Conservation (phyloP, 768 basidiomycete species). For the Lactarius tabidus region DNA sequence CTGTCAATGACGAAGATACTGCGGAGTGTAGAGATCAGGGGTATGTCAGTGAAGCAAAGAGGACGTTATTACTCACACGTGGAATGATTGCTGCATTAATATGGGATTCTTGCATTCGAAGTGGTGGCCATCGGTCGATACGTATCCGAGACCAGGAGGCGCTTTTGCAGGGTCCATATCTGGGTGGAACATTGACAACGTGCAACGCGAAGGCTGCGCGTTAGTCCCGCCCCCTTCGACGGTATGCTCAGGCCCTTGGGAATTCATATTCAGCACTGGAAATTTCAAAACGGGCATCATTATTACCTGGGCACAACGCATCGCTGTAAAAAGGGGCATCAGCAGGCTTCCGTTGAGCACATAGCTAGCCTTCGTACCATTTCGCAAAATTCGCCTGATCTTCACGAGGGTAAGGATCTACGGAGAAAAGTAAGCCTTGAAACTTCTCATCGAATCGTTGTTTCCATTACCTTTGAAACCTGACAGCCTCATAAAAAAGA, state of each 20-base stretch:
- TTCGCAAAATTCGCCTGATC: slow-evolving; percentile 22
- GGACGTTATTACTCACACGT: slow-evolving; percentile 45
- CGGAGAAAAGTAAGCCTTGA: no score
- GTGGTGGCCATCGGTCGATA: slow-evolving; percentile 54
- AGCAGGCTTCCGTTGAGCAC: no score
- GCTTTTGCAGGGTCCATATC: slow-evolving; percentile 31
- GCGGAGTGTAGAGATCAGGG: no score
- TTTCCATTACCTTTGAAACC: no score
- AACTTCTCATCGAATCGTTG: no score
- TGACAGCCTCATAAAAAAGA: no score
- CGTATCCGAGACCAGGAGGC: slow-evolving; percentile 39
- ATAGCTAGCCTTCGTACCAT: no score
- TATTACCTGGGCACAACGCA: slow-evolving; percentile 46
- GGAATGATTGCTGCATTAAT: slow-evolving; percentile 48
- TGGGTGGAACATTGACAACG: slow-evolving; percentile 49
- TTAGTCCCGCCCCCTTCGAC: slow-evolving; percentile 25
- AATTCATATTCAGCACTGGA: not conserved
- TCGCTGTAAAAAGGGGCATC: slow-evolving; percentile 35
- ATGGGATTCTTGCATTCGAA: slow-evolving; percentile 54
- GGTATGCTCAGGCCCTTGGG: slow-evolving; percentile 49
- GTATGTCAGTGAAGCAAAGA: not conserved
- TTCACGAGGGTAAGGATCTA: slow-evolving; percentile 49
- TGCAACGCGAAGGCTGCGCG: slow-evolving; percentile 51
- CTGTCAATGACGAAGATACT: slow-evolving; percentile 52
- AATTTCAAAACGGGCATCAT: no score